Conservation (phyloP, 352 stramenopile species). For the Elongisporangium prolatum region DNA sequence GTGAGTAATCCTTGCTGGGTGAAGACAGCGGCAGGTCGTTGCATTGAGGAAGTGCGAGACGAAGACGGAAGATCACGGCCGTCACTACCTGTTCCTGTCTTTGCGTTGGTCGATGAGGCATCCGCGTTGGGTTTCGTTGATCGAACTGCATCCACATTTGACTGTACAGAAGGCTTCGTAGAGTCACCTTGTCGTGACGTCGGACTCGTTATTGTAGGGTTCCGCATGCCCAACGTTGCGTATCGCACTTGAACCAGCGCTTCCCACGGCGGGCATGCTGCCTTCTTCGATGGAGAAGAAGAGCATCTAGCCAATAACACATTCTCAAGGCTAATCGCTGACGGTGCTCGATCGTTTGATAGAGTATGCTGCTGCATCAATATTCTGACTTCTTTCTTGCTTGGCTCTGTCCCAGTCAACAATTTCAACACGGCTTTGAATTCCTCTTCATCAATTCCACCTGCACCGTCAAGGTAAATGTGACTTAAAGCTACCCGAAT, state of each 20-base stretch:
- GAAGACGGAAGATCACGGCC: neutral
- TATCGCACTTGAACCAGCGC: slow-evolving; percentile 71
- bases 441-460: slow-evolving; percentile 69
- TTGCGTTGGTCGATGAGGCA: neutral
- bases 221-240: slow-evolving; percentile 23
- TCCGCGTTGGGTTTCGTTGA: neutral
- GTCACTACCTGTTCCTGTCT: neutral
- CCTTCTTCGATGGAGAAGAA: slow-evolving; percentile 64
- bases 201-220: neutral
- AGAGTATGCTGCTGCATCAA: slow-evolving; percentile 57
- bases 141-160: neutral
- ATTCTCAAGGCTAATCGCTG: slow-evolving; percentile 59
- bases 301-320: slow-evolving; percentile 69
- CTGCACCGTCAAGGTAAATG: slow-evolving; percentile 56
- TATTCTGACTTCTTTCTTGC: slow-evolving; percentile 65
- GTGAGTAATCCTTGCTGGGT: neutral
- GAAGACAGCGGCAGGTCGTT: neutral
- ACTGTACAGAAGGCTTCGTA: neutral
- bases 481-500: slow-evolving; percentile 67
- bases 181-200: neutral
- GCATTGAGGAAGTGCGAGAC: neutral
- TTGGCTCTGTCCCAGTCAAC: slow-evolving; percentile 60
- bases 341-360: slow-evolving; percentile 45
- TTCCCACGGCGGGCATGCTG: slow-evolving; percentile 65
- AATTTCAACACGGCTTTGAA: slow-evolving; percentile 78